Evolutionary conservation across 2,329 filamentous ascomycete genomes (phyloP).

Genomic region (Nothomitra cinnamomea): DNA sequence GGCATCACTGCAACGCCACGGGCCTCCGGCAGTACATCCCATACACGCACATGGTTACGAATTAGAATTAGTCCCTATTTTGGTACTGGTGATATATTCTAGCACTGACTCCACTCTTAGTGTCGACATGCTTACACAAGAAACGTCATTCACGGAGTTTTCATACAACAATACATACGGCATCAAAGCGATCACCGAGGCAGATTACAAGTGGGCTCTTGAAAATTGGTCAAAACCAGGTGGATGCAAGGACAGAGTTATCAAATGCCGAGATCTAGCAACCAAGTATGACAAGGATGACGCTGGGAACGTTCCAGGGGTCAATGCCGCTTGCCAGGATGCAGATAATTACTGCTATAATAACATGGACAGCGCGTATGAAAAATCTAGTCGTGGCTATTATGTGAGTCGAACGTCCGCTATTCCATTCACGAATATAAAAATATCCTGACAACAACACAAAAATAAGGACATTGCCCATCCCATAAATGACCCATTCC

Average conservation of each 20-base stretch:
- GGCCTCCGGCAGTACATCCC: no score
- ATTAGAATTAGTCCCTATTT: no score
- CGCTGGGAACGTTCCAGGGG: background rate
- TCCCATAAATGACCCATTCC: slow-evolving; percentile 33
- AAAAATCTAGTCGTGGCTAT: slow-evolving; percentile 6
- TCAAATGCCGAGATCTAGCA: slow-evolving; percentile 31
- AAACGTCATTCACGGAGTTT: slow-evolving; percentile 31
- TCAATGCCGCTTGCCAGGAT: slow-evolving; percentile 19
- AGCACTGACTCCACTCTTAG: slow-evolving; percentile 11
- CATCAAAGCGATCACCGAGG: slow-evolving; percentile 32
- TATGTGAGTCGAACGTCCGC: slow-evolving; percentile 17
- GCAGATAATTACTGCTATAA: slow-evolving; percentile 29
- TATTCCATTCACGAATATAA: background rate
- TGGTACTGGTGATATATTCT: background rate
- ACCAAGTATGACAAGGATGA: slow-evolving; percentile 30
- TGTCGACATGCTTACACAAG: slow-evolving; percentile 29
- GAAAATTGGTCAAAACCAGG: slow-evolving; percentile 26
- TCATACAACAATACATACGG: slow-evolving; percentile 42
- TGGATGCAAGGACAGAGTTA: slow-evolving; percentile 37
- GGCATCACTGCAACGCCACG: no score
- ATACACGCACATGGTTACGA: no score
- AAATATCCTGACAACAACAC: slow-evolving; percentile 11
- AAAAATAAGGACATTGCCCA: slow-evolving; percentile 42
- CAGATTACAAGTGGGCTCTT: slow-evolving; percentile 28
- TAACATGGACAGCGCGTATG: slow-evolving; percentile 29